A percentile compares a stretch with the other conserved stretches of the same genome.
Evolutionary conservation across 208 protist species (phyloP).

Genomic region (Acanthamoeba triangularis): DNA sequence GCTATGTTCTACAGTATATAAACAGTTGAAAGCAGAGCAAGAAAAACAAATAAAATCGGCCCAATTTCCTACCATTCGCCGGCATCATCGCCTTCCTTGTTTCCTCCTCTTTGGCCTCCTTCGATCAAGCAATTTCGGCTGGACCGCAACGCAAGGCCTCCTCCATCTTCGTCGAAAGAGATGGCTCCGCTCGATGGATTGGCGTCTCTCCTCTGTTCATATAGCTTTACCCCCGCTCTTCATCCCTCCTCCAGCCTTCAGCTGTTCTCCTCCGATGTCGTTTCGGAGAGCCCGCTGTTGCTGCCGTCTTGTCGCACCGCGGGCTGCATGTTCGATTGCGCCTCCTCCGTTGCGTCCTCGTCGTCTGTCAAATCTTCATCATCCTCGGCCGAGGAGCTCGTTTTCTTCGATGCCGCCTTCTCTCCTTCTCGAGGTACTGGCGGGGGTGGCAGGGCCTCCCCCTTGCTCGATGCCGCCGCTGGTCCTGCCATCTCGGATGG

Average conservation of each 20-base stretch:
- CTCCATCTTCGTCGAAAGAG: neutral
- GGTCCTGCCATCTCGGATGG: neutral
- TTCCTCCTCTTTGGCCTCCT: neutral
- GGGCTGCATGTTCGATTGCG: neutral
- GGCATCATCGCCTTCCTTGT: neutral
- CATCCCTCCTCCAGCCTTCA: neutral
- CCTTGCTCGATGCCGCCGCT: neutral
- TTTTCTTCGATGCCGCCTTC: conserved; percentile 30
- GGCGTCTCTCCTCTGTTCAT: neutral
- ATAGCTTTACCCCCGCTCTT: neutral
- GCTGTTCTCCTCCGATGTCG: neutral
- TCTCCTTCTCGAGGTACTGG: conserved; percentile 2
- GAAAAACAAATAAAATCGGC: conserved; percentile 18
- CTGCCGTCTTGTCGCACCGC: neutral
- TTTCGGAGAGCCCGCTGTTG: neutral
- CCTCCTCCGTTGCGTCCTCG: neutral
- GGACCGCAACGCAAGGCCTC: neutral
- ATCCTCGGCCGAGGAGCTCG: neutral
- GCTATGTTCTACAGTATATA: neutral
- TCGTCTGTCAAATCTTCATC: neutral
- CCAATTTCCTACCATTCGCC: neutral
- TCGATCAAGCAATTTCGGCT: neutral
- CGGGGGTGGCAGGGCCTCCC: neutral
- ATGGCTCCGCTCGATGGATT: no score
- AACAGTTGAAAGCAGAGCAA: conserved; percentile 5